Base-by-base conservation (phyloP, 2,329 filamentous ascomycete species). In the Monilinia fructigena region DNA sequence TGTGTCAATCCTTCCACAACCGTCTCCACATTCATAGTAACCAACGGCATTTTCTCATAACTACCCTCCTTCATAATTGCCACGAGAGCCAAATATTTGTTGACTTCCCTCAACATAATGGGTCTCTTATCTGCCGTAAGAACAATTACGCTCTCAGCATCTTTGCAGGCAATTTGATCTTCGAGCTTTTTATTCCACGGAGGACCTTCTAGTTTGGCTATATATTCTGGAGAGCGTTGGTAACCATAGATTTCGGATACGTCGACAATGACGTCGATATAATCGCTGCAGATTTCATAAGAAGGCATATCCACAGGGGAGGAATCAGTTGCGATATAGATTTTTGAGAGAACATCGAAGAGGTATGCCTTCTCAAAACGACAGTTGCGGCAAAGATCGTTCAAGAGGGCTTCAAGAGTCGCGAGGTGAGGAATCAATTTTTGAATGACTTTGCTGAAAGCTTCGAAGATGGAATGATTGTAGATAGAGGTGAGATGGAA, bases 401-500 rank as follows among this genome's bases (percentile, higher is more conserved):
- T 97, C 74, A 99, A 89, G 78, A 99, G 86, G 61, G 93, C 90
- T 79, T 99, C 95, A 66, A 99, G 86, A 35, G 93, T 96, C 7
- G 93, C 92, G 10, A 99, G 85, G 69, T 96, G 91, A 0, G 95
- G 94, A 62, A 99, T 94, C 40, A 99, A 85, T 78, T 97, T 97
- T 79, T 99, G 95, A 70, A 99, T 97, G 70, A 99, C 94, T 78
- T 97, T 97, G 81, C 90, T 94, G 77, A 99, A 97, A 60, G 95
- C 95, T 79, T 99, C 95, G 76, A 98, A 99, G 75, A 97, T 97
- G 74, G 91, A 96, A 79, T 97, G 94, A 78, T 99, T 95, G 82
- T 98, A 99, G 77, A 99, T 99, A 76, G 91, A 96, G 18, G 95
- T 99, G 66, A 97, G 87, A 77, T 99, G 94, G 79, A 97, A 99